Base-by-base conservation (phyloP, 768 basidiomycete genomes). In the Xerocomellus intermedius region DNA sequence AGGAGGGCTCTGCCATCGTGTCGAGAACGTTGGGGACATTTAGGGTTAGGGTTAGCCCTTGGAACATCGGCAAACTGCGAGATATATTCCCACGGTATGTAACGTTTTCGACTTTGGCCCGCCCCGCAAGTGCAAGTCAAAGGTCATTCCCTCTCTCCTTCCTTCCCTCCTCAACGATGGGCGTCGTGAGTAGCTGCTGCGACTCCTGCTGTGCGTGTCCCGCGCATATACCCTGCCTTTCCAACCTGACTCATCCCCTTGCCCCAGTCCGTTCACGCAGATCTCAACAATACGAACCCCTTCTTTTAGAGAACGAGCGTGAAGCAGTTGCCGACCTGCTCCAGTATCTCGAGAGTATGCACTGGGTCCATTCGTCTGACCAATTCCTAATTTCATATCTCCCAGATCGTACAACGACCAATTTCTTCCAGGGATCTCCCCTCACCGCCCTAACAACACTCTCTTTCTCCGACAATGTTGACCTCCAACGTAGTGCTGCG, bases 401-500 rank as follows among this genome's bases (percentile, higher is more conserved):
- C 33, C 30, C 58, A 52, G 96, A 99, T 82, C 92, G 97, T 63
- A 88, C 91, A 3, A 94, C 93, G 8, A 98, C 97, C 75, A 98
- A 99, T 77, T 99, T 99, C 82, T 99, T 98, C 78, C 80, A 83
- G 48, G 97, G 96, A 52, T 85, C 87, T 17, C 96, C 97, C 19
- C 86, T 99, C 55, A 81, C 87, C 49, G 94, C 97, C 37, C 78
- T 99, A 53, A 98, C 96, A 13, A 98, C 94, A 48, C 88, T 99
- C 58, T 96, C 94, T 22, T 99, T 98, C 78, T 94, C 91, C 21
- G 97, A 98, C 76, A 99, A 99, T 75, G 96, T 99, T 62, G 97
- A 98, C 76, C 81, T 99, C 19, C 97, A 99, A 77, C 85, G 97
- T 47, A 96, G 93, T 60, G 97, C 97, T 2, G 97, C 97, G 5